Conservation (phyloP, 2,329 filamentous ascomycete genomes). For the Thelonectria olida region DNA sequence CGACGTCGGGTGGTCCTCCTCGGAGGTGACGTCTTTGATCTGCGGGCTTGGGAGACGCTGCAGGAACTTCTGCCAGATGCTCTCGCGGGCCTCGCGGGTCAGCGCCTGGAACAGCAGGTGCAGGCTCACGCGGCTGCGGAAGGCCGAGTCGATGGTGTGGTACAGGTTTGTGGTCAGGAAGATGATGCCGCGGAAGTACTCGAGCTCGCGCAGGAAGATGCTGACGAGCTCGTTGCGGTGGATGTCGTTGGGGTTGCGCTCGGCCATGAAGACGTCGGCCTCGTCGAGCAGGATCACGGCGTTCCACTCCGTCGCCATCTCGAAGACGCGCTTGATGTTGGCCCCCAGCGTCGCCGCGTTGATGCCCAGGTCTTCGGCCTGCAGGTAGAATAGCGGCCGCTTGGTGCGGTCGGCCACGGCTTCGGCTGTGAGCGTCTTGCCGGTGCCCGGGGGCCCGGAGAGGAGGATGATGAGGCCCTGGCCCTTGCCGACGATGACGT, state of each 20-base stretch:
- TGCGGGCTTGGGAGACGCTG: constrained; percentile 42
- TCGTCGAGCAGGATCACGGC: constrained; percentile 62
- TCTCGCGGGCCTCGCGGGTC: constrained; percentile 46
- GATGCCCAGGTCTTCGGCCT: constrained; percentile 58
- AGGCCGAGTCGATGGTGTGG: constrained; percentile 54
- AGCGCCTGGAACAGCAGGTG: constrained; percentile 57
- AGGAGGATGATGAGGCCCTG: constrained; percentile 57
- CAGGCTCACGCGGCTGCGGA: constrained; percentile 57
- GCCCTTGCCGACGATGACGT: constrained; percentile 55
- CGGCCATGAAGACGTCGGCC: constrained; percentile 62
- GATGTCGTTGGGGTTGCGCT: constrained; percentile 56
- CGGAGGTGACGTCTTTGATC: constrained; percentile 5
- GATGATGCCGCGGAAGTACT: constrained; percentile 56
- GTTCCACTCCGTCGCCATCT: constrained; percentile 59
- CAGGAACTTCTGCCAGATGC: constrained; percentile 59
- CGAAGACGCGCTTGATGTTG: constrained; percentile 57
- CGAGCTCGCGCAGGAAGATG: constrained; percentile 57
- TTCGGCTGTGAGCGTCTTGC: constrained; percentile 57
- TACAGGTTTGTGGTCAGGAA: constrained; percentile 57
- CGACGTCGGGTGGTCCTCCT: background rate
- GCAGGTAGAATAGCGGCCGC: constrained; percentile 56
- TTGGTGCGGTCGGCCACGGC: constrained; percentile 53
- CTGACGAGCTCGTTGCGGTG: constrained; percentile 59
- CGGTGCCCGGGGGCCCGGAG: constrained; percentile 56
- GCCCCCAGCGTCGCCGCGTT: constrained; percentile 54